phyloP scores from a whole-genome alignment of 257 asterid genomes.

The Linaria vulgaris region DNA sequence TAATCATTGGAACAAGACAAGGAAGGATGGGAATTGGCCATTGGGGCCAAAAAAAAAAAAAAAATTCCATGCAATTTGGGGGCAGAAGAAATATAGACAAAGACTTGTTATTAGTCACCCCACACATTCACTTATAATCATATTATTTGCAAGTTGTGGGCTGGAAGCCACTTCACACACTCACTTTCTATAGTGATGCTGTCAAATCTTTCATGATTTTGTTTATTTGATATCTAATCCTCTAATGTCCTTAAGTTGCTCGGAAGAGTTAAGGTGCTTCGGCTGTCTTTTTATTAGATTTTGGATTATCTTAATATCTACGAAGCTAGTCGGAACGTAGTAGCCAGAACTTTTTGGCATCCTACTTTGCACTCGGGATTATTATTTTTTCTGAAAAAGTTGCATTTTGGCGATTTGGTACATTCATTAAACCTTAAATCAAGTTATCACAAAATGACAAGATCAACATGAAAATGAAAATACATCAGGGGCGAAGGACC shows the following conservation, averaged over 20 bases:
- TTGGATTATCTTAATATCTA: not conserved
- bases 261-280: conserved; percentile 23
- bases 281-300: not conserved
- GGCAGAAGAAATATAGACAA: not conserved
- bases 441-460: too few species aligned
- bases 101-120: conserved; percentile 12
- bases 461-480: too few species aligned
- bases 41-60: not conserved
- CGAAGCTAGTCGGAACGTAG: not conserved
- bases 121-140: conserved; percentile 18
- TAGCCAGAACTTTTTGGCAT: not conserved
- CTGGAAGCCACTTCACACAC: conserved; percentile 38
- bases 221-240: conserved; percentile 13
- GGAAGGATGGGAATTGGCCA: conserved; percentile 24
- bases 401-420: too few species aligned
- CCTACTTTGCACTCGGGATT: too few species aligned
- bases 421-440: too few species aligned
- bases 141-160: conserved; percentile 33
- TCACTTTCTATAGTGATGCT: conserved; percentile 26
- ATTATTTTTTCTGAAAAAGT: too few species aligned
- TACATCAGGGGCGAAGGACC: too few species aligned
- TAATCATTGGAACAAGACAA: conserved; percentile 27
- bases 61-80: not conserved
- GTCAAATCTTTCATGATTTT: conserved; percentile 15
- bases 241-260: conserved; percentile 29